phyloP scores from a whole-genome alignment of 768 basidiomycete species.

The Collybia nuda region DNA sequence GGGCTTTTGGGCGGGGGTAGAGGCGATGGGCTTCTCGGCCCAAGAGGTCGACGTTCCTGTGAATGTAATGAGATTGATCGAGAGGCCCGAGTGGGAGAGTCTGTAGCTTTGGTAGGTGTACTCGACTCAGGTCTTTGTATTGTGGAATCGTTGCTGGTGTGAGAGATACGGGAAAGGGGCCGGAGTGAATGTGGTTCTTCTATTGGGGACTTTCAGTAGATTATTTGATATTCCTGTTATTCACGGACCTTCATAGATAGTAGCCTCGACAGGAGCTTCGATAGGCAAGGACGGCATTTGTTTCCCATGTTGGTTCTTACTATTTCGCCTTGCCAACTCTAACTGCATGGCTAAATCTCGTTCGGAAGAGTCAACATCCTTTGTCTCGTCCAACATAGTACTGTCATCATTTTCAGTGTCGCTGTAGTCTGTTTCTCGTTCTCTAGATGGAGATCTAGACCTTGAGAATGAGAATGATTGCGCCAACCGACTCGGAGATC shows the following conservation, averaged over 20 bases:
- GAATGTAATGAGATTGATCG: conserved; percentile 48
- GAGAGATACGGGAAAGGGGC: conserved; percentile 55
- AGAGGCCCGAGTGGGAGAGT: conserved; percentile 34
- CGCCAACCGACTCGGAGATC: conserved; percentile 36
- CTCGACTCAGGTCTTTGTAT: conserved; percentile 47
- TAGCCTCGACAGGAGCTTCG: conserved; percentile 55
- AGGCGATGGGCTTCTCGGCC: conserved; percentile 77
- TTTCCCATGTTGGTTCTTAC: conserved; percentile 68
- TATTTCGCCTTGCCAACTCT: conserved; percentile 83
- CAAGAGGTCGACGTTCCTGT: conserved; percentile 63
- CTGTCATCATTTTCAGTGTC: conserved; percentile 48
- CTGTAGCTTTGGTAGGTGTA: conserved; percentile 32
- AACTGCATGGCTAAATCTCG: conserved; percentile 75
- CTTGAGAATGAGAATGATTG: conserved; percentile 28
- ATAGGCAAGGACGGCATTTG: conserved; percentile 34
- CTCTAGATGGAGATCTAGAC: conserved; percentile 45
- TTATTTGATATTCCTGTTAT: conserved; percentile 8
- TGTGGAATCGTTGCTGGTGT: conserved; percentile 42
- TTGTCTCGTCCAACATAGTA: conserved; percentile 32
- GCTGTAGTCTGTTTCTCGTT: conserved; percentile 36
- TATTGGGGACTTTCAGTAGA: conserved; percentile 22
- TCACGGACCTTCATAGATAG: conserved; percentile 74
- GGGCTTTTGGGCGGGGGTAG: conserved; percentile 50
- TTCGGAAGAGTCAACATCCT: conserved; percentile 63
- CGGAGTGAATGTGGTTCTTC: conserved; percentile 58